phyloP scores from a whole-genome alignment of 192 early-diverging fungal genomes.

The Phycomyces nitens region DNA sequence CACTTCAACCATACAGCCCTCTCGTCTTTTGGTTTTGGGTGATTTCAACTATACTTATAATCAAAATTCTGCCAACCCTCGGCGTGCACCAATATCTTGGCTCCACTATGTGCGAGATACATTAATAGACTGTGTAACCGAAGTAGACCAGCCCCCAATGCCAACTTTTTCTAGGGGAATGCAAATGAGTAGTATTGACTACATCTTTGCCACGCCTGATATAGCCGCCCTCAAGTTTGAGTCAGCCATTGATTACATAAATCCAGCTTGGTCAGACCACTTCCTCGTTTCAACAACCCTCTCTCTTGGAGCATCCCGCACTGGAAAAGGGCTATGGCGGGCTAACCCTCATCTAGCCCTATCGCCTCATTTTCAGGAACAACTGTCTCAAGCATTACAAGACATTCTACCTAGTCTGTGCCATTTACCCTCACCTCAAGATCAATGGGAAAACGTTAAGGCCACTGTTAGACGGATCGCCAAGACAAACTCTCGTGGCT shows the following conservation, averaged over 20 bases:
- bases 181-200: neutral
- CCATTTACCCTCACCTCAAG: neutral
- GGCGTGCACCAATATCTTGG: neutral
- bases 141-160: neutral
- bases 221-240: neutral
- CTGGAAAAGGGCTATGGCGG: slow-evolving; percentile 1
- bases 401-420: neutral
- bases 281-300: neutral
- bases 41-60: neutral
- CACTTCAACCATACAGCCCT: neutral
- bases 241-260: neutral
- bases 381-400: neutral
- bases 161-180: neutral
- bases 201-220: neutral
- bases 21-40: neutral
- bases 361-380: neutral
- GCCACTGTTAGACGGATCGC: neutral
- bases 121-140: neutral
- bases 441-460: neutral
- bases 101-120: neutral
- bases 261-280: neutral
- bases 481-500: neutral
- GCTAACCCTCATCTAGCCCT: slow-evolving; percentile 1
- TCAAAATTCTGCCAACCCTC: neutral
- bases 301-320: neutral